Evolutionary conservation across 768 basidiomycete genomes (phyloP).

Genomic region (Suillus americanus): DNA sequence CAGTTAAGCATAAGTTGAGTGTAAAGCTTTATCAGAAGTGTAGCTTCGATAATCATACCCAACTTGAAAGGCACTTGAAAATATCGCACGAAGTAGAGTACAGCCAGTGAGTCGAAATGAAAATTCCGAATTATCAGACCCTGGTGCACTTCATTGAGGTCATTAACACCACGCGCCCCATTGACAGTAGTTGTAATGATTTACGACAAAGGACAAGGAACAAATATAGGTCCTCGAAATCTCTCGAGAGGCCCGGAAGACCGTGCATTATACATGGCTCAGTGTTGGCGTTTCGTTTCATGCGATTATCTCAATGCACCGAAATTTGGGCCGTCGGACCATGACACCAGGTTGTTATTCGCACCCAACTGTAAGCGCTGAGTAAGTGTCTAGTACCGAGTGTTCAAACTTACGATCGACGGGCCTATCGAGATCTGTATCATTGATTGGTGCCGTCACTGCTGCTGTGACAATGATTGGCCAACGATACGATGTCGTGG

Average conservation of each 20-base stretch:
- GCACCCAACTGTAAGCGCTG: not conserved
- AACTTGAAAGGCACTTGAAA: not conserved
- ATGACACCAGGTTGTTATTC: not conserved
- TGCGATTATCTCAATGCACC: not conserved
- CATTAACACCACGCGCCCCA: not conserved
- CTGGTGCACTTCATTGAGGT: not conserved
- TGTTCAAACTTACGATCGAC: not conserved
- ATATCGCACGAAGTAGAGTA: not conserved
- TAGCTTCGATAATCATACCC: not conserved
- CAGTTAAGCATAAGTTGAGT: not conserved
- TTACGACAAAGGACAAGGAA: not conserved
- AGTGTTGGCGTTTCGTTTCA: not conserved
- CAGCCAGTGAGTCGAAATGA: not conserved
- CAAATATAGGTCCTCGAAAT: not conserved
- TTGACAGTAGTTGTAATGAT: not conserved
- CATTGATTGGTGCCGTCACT: slow-evolving; percentile 9
- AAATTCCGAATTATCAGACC: not conserved
- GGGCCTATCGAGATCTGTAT: not conserved
- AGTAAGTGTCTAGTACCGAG: not conserved
- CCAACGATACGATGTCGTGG: slow-evolving; percentile 5
- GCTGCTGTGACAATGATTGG: slow-evolving; percentile 16
- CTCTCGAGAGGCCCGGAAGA: not conserved
- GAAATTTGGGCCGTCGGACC: not conserved
- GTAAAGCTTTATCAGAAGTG: not conserved
- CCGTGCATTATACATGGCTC: not conserved